Percentiles rank a stretch among this genome's conserved stretches.
Evolutionary conservation across 352 stramenopile genomes (phyloP).

Genomic region (Globisporangium paddicum): DNA sequence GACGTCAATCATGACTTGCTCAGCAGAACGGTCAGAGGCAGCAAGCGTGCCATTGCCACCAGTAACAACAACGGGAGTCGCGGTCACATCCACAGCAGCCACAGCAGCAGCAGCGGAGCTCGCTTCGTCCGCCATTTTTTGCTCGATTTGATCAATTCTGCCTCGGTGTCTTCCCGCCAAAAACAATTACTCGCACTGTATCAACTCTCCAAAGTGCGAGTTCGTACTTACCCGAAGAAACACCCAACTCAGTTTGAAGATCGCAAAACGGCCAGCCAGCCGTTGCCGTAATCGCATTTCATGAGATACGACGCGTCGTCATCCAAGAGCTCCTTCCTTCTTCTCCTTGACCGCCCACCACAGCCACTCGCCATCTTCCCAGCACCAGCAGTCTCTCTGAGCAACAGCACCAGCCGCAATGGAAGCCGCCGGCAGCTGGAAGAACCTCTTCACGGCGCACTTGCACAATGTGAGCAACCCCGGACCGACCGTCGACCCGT

Average conservation of each 20-base stretch:
- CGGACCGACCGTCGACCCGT: slow-evolving; percentile 80
- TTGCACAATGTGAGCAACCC: slow-evolving; percentile 84
- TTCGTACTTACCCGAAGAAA: background rate
- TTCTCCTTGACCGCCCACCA: background rate
- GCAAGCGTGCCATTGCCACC: background rate
- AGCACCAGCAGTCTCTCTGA: background rate
- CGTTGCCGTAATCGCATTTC: background rate
- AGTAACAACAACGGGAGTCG: background rate
- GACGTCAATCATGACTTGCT: background rate
- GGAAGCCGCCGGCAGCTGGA: slow-evolving; percentile 69
- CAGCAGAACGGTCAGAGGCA: background rate
- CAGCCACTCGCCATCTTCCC: background rate
- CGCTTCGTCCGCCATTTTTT: slow-evolving; percentile 3
- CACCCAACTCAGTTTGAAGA: background rate
- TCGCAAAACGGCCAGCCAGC: background rate
- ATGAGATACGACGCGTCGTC: background rate
- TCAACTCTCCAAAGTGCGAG: background rate
- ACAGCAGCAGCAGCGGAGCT: background rate
- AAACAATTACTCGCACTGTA: background rate
- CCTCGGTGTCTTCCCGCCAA: slow-evolving; percentile 10
- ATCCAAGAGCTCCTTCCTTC: background rate
- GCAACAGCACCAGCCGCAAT: slow-evolving; percentile 18
- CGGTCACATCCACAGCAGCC: background rate
- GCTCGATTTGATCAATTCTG: background rate
- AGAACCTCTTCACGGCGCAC: slow-evolving; percentile 68